phyloP scores from a whole-genome alignment of 352 stramenopile genomes.

The Phytophthora sp. region DNA sequence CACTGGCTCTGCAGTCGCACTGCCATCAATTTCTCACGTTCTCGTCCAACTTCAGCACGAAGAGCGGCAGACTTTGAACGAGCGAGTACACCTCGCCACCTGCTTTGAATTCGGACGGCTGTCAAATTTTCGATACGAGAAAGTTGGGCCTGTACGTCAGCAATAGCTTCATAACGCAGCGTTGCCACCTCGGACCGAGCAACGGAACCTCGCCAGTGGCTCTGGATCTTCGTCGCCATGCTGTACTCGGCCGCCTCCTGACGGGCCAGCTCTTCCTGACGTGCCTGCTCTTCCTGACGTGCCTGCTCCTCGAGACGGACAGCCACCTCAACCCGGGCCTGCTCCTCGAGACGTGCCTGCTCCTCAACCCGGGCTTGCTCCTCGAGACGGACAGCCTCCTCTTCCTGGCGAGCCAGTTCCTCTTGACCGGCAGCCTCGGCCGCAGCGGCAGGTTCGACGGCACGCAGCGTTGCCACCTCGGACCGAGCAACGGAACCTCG shows the following conservation, averaged over 20 bases:
- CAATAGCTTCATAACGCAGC: constrained; percentile 22
- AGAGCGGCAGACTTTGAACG: neutral
- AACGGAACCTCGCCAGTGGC: constrained; percentile 33
- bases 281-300: constrained; percentile 6
- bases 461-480: constrained; percentile 14
- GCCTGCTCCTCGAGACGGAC: constrained; percentile 3
- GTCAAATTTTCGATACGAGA: constrained; percentile 38
- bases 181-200: constrained; percentile 15
- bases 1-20: constrained; percentile 23
- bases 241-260: constrained; percentile 11
- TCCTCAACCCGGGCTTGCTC: constrained; percentile 1
- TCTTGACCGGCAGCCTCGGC: constrained; percentile 4
- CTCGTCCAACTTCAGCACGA: neutral
- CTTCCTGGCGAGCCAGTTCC: neutral
- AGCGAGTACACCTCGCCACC: constrained; percentile 37
- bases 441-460: neutral
- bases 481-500: constrained; percentile 24
- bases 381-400: neutral
- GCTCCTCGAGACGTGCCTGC: neutral
- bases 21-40: constrained; percentile 21
- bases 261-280: constrained; percentile 14
- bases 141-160: constrained; percentile 28
- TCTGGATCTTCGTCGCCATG: constrained; percentile 40
- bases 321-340: neutral
- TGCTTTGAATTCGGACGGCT: constrained; percentile 37